Evolutionary conservation across 2,329 filamentous ascomycete species (phyloP).

Genomic region (Verticillium alfalfae): DNA sequence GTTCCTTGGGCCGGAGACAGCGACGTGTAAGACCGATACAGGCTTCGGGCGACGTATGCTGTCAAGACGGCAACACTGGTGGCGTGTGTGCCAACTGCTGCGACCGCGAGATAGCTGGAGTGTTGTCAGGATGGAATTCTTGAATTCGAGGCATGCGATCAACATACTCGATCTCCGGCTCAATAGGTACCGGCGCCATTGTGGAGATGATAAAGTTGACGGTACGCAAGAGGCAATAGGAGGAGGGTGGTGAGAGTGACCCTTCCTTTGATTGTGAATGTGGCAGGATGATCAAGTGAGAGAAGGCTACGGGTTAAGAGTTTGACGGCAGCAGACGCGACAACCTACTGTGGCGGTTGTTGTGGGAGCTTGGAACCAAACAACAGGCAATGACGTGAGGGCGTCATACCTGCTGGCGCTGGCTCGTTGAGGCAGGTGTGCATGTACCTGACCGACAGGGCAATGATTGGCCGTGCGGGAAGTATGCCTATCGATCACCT

Average conservation of each 20-base stretch:
- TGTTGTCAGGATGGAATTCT: constrained; percentile 8
- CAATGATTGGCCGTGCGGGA: background rate
- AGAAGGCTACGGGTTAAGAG: background rate
- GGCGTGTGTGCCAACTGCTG: constrained; percentile 13
- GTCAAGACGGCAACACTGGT: constrained; percentile 11
- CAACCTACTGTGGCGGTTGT: background rate
- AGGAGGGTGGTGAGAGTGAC: background rate
- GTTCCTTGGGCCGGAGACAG: constrained; percentile 29
- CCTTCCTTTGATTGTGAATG: background rate
- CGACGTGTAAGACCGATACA: constrained; percentile 16
- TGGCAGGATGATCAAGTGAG: background rate
- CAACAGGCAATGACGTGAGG: background rate
- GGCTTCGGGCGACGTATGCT: constrained; percentile 14
- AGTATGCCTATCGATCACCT: background rate
- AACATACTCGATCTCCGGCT: constrained; percentile 15
- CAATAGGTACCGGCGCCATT: constrained; percentile 19
- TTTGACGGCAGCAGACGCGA: background rate
- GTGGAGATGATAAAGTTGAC: background rate
- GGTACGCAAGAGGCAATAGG: background rate
- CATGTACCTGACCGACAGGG: background rate
- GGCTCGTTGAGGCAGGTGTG: background rate
- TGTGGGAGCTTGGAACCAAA: background rate
- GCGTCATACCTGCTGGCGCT: background rate
- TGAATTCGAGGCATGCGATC: background rate
- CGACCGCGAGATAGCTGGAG: constrained; percentile 9